A percentile compares a stretch with the other conserved stretches of the same genome.
phyloP scores from a whole-genome alignment of 2,329 filamentous ascomycete species.

The Tetracladium maxilliforme region DNA sequence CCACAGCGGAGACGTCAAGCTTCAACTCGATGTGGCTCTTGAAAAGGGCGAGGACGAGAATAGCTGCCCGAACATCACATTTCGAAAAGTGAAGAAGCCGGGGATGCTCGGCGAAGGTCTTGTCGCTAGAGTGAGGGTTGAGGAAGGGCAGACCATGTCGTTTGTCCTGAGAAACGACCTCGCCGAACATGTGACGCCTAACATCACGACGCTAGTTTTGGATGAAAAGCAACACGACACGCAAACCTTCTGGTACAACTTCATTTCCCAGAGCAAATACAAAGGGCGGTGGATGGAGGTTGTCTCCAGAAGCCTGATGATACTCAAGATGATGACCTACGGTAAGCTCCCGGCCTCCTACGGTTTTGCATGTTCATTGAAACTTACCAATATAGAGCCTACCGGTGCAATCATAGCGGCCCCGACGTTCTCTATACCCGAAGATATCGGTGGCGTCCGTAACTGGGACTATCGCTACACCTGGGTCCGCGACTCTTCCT shows the following conservation, averaged over 20 bases:
- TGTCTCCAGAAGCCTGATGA: conserved; percentile 55
- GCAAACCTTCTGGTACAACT: conserved; percentile 58
- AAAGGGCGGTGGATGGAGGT: conserved; percentile 60
- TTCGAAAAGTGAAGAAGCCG: conserved; percentile 34
- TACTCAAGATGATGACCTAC: conserved; percentile 63
- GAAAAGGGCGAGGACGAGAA: conserved; percentile 37
- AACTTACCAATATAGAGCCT: too few species aligned
- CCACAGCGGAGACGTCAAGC: conserved; percentile 36
- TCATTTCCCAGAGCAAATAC: conserved; percentile 57
- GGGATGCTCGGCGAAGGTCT: conserved; percentile 48
- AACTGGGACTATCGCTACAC: conserved; percentile 66
- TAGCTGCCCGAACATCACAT: conserved; percentile 35
- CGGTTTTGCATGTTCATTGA: too few species aligned
- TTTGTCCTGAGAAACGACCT: conserved; percentile 53
- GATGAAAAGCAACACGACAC: conserved; percentile 54
- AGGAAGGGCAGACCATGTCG: conserved; percentile 54
- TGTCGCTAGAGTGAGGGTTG: conserved; percentile 39
- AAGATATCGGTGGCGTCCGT: conserved; percentile 51
- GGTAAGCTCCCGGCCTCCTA: too few species aligned
- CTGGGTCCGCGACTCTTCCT: conserved; percentile 66
- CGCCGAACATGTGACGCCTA: conserved; percentile 36
- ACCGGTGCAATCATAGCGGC: conserved; percentile 66
- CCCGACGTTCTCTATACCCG: conserved; percentile 64
- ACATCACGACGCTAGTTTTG: conserved; percentile 42
- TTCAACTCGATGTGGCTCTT: conserved; percentile 55